A percentile compares a stretch with the other conserved stretches of the same genome.
Conservation (phyloP, 108 stramenopile genomes). For the Pseudonitzschia pungens region DNA sequence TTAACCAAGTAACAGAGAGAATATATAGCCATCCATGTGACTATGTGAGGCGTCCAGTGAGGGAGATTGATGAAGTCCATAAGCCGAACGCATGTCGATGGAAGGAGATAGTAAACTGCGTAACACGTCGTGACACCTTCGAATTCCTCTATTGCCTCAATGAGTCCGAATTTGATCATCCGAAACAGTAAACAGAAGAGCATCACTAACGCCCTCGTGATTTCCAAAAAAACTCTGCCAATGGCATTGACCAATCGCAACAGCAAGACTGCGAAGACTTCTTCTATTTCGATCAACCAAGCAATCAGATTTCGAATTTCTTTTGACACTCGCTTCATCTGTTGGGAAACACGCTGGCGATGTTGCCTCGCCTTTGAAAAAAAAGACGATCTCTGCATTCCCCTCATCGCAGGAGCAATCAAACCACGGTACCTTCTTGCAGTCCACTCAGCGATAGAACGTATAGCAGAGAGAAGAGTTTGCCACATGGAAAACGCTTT, state of each 20-base stretch:
- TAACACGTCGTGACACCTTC: constrained; percentile 23
- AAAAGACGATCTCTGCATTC: neutral
- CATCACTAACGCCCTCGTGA: neutral
- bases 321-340: neutral
- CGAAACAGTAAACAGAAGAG: constrained; percentile 1
- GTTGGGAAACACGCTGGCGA: neutral
- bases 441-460: neutral
- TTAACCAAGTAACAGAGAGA: constrained; percentile 21
- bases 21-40: constrained; percentile 24
- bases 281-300: constrained; percentile 11
- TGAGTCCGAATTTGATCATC: constrained; percentile 13
- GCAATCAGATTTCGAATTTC: neutral
- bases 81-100: constrained; percentile 13
- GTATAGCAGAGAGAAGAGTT: neutral
- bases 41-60: constrained; percentile 38
- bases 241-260: neutral
- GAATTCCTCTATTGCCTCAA: constrained; percentile 32
- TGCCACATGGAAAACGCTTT: neutral
- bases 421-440: neutral
- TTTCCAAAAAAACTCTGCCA: neutral
- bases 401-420: neutral
- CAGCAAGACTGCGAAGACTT: constrained; percentile 11
- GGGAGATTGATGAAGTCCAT: constrained; percentile 24
- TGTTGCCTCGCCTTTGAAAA: neutral
- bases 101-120: constrained; percentile 32